Conservation (phyloP, 306 rosid species). For the Nissolia schottii region DNA sequence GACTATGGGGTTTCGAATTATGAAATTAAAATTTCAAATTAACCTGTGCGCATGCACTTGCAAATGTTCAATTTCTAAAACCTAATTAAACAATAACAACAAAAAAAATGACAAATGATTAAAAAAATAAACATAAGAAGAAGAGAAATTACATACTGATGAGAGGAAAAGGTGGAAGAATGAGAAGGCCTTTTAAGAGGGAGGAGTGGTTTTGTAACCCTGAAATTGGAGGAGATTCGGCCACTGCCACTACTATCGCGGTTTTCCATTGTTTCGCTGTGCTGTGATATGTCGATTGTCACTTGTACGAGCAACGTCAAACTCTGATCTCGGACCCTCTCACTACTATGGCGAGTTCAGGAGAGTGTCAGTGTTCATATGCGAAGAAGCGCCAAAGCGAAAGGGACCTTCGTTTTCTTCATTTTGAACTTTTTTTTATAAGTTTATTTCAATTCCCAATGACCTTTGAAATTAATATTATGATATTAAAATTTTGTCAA, state of each 20-base stretch:
- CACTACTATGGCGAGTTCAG: neutral
- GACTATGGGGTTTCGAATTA: neutral
- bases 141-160: conserved; percentile 22
- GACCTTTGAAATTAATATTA: too few species aligned
- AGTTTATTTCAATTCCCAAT: too few species aligned
- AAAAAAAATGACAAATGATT: neutral
- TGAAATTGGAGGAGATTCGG: conserved; percentile 55
- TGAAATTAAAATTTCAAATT: neutral
- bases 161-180: conserved; percentile 7
- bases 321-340: too few species aligned
- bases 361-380: neutral
- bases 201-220: conserved; percentile 67
- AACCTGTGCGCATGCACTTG: neutral
- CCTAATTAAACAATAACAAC: neutral
- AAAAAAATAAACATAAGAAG: neutral
- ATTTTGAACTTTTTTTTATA: too few species aligned
- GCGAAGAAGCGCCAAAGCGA: too few species aligned
- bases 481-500: too few species aligned
- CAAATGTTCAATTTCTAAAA: neutral
- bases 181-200: conserved; percentile 67
- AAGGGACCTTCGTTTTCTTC: too few species aligned
- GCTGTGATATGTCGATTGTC: too few species aligned
- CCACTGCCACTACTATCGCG: conserved; percentile 44
- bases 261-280: conserved; percentile 31
- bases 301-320: neutral